These are phyloP conservation scores for Solanum aculeatissimum DNA, from an alignment of 305 asterid genomes.

Conservation along the genomic window DNA sequence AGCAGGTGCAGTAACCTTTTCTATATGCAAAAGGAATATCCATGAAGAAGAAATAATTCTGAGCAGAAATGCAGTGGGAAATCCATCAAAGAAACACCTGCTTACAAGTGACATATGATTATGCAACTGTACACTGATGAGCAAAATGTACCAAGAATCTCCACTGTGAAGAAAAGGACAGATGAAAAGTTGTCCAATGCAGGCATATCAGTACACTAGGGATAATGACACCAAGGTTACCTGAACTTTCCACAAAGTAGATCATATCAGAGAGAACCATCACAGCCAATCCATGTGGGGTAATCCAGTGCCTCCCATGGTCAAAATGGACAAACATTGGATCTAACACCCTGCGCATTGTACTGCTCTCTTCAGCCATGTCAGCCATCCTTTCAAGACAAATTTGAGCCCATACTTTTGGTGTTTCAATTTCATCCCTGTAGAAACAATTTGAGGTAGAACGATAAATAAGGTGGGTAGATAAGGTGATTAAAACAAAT, in stretches of 20 bases:
- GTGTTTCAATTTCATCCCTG: constrained; percentile 83
- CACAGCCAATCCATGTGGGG: constrained; percentile 65
- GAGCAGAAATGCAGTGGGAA: not conserved
- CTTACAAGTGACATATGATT: not conserved
- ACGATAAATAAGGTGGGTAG: not conserved
- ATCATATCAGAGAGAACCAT: constrained; percentile 72
- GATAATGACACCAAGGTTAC: constrained; percentile 15
- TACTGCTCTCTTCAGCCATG: constrained; percentile 76
- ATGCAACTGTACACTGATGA: not conserved
- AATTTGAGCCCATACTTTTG: constrained; percentile 87
- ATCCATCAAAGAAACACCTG: not conserved
- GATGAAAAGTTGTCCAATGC: not conserved
- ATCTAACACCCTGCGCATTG: constrained; percentile 77
- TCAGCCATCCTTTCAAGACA: constrained; percentile 90
- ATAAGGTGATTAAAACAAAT: not conserved
- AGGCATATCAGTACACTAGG: not conserved
- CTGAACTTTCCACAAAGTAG: constrained; percentile 71
- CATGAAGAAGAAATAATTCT: not conserved
- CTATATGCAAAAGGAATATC: not conserved
- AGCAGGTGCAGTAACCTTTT: not conserved
- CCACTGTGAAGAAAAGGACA: not conserved
- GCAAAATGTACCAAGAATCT: not conserved
- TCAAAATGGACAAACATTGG: constrained; percentile 84
- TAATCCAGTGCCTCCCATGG: constrained; percentile 60
- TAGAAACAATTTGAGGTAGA: constrained; percentile 9